Conservation (phyloP, 2,329 filamentous ascomycete genomes). For the Fusarium coffeatum region DNA sequence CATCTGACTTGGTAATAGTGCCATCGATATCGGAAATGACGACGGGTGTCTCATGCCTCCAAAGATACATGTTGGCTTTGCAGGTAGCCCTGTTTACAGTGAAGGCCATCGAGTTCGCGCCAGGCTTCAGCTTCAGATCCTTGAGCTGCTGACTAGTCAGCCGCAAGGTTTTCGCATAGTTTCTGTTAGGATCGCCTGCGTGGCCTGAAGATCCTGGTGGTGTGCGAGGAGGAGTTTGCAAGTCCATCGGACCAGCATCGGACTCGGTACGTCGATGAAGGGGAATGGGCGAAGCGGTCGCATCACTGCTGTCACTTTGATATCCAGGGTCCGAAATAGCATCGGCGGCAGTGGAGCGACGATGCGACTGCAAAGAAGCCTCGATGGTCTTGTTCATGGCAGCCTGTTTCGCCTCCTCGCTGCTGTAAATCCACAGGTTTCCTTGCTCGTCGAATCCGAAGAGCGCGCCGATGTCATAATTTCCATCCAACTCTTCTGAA, state of each 20-base stretch:
- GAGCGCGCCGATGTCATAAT: constrained; percentile 94
- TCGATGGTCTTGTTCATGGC: constrained; percentile 76
- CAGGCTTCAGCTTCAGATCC: constrained; percentile 80
- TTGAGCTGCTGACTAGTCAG: constrained; percentile 96
- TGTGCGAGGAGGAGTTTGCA: constrained; percentile 74
- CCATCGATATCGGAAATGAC: constrained; percentile 99
- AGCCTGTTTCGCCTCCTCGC: constrained; percentile 92
- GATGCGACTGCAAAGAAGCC: constrained; percentile 59
- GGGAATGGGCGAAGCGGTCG: constrained; percentile 60
- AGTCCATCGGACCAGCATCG: constrained; percentile 65
- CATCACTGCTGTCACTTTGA: constrained; percentile 85
- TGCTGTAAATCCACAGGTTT: constrained; percentile 99
- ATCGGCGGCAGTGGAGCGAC: constrained; percentile 73
- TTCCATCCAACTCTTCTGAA: constrained; percentile 90
- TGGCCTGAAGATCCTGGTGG: constrained; percentile 72
- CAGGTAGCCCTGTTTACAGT: constrained; percentile 96
- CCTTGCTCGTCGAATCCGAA: constrained; percentile 96
- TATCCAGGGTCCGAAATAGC: constrained; percentile 93
- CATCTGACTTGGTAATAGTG: constrained; percentile 98
- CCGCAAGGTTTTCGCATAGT: constrained; percentile 95
- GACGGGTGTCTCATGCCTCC: constrained; percentile 90
- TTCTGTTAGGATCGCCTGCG: constrained; percentile 77
- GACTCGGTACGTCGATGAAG: constrained; percentile 75
- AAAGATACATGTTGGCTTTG: constrained; percentile 91
- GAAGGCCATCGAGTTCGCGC: constrained; percentile 95